phyloP scores from a whole-genome alignment of 352 stramenopile species.

The Globisporangium radiosum region DNA sequence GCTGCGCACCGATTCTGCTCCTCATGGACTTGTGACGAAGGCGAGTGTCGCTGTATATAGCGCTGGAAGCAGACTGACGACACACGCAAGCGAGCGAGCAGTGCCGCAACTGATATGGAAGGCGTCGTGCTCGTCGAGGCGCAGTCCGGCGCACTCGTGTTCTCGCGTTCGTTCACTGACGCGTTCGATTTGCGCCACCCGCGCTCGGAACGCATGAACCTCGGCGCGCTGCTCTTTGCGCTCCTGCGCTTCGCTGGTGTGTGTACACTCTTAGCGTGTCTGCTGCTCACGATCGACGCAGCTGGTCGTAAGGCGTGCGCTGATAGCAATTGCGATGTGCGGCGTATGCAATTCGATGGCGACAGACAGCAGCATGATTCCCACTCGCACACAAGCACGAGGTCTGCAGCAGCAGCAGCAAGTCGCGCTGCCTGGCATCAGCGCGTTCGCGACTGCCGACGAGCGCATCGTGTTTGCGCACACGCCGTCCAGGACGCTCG shows the following conservation, averaged over 20 bases:
- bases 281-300: neutral
- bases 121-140: constrained; percentile 45
- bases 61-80: too few relatives aligned
- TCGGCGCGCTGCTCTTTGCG: constrained; percentile 54
- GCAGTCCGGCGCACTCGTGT: constrained; percentile 40
- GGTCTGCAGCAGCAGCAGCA: neutral
- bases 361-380: constrained; percentile 6
- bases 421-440: constrained; percentile 16
- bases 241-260: constrained; percentile 51
- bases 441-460: constrained; percentile 27
- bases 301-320: neutral
- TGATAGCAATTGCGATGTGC: neutral
- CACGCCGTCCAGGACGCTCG: constrained; percentile 28
- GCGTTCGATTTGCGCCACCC: constrained; percentile 41
- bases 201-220: constrained; percentile 52
- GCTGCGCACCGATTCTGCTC: constrained; percentile 20
- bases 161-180: constrained; percentile 39
- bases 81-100: too few relatives aligned
- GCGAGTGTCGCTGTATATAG: too few relatives aligned
- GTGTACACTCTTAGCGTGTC: neutral
- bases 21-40: too few relatives aligned
- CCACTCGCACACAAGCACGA: neutral
- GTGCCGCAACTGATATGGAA: constrained; percentile 26
- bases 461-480: constrained; percentile 42
- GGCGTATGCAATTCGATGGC: neutral